phyloP scores from a whole-genome alignment of 2,329 filamentous ascomycete species.

The Cryphonectria nitschkei region DNA sequence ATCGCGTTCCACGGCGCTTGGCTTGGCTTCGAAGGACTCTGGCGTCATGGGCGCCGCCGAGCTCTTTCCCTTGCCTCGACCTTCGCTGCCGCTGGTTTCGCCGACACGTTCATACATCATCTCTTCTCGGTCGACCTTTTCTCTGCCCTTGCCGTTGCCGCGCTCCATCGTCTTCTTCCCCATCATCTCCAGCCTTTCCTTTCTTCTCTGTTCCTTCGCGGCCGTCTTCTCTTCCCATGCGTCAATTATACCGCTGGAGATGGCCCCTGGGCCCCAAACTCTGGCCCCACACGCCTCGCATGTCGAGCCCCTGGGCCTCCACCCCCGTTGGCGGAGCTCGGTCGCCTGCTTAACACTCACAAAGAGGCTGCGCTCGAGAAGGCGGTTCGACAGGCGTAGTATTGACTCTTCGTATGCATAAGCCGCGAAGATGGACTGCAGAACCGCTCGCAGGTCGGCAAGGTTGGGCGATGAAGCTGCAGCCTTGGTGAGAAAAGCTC shows the following conservation, averaged over 20 bases:
- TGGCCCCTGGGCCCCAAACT: slow-evolving; percentile 82
- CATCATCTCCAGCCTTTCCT: slow-evolving; percentile 45
- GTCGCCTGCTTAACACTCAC: slow-evolving; percentile 77
- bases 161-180: slow-evolving; percentile 24
- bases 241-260: slow-evolving; percentile 75
- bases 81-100: slow-evolving; percentile 31
- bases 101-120: slow-evolving; percentile 37
- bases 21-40: slow-evolving; percentile 26
- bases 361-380: slow-evolving; percentile 89
- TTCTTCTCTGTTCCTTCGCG: slow-evolving; percentile 50
- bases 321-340: slow-evolving; percentile 78
- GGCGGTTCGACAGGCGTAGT: slow-evolving; percentile 78
- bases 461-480: slow-evolving; percentile 82
- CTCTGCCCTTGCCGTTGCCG: slow-evolving; percentile 29
- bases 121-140: slow-evolving; percentile 35
- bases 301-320: slow-evolving; percentile 82
- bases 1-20: slow-evolving; percentile 21
- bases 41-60: slow-evolving; percentile 28
- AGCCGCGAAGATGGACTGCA: slow-evolving; percentile 88
- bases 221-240: slow-evolving; percentile 73
- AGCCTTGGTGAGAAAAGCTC: slow-evolving; percentile 84
- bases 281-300: slow-evolving; percentile 85
- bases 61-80: slow-evolving; percentile 42
- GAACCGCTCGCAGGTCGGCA: slow-evolving; percentile 81
- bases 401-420: slow-evolving; percentile 96